Conservation (phyloP, 2,329 filamentous ascomycete genomes). For the Fusarium sp. region DNA sequence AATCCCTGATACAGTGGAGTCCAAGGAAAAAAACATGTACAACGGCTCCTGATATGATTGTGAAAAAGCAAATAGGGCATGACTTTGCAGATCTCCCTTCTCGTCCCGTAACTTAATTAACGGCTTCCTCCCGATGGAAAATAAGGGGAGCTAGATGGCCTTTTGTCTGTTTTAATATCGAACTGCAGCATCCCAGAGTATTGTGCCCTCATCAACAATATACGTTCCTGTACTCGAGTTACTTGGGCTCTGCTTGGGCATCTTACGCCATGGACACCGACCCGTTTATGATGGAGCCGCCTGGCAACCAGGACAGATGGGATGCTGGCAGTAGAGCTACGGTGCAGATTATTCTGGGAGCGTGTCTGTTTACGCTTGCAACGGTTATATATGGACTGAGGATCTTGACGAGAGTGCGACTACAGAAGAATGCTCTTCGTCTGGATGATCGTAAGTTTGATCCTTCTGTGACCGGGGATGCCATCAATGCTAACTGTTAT, state of each 20-base stretch:
- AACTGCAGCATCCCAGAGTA: not conserved
- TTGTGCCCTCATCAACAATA: fast-evolving
- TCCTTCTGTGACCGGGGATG: fast-evolving
- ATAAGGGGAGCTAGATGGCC: too few species aligned
- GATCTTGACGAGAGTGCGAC: constrained; percentile 20
- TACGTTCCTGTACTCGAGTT: too few species aligned
- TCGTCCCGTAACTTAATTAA: not conserved
- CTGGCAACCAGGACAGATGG: constrained; percentile 31
- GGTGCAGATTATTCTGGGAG: constrained; percentile 27
- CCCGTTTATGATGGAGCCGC: constrained; percentile 40
- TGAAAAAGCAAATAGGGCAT: constrained; percentile 2
- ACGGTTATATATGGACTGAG: constrained; percentile 29
- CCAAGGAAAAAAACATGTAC: not conserved
- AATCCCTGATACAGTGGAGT: constrained; percentile 24
- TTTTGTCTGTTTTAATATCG: not conserved
- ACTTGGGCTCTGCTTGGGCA: not conserved
- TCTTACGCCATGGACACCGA: constrained; percentile 8
- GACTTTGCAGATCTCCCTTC: constrained; percentile 21
- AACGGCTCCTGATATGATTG: constrained; percentile 11
- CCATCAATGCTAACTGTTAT: not conserved
- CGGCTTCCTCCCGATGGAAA: not conserved
- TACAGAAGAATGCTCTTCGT: constrained; percentile 34
- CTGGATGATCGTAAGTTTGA: constrained; percentile 16
- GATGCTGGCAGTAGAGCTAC: constrained; percentile 22
- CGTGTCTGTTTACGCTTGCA: constrained; percentile 28